These are phyloP conservation scores for Wickerhamomyces chaumierensis DNA, from an alignment of 805 yeast species.

Conservation along the genomic window DNA sequence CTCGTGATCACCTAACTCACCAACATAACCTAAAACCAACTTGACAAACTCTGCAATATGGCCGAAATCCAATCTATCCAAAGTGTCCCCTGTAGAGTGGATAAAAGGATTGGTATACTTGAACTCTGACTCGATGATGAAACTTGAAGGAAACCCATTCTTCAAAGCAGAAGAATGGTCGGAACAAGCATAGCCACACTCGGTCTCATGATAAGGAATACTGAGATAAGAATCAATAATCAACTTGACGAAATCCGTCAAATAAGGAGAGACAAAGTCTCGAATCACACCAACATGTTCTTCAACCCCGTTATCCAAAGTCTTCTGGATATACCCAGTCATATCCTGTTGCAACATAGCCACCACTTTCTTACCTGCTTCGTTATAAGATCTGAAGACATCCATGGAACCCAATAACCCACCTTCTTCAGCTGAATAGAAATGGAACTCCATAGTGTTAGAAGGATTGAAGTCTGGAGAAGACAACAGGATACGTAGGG, in stretches of 20 bases:
- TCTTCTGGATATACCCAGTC: slow-evolving; percentile 25
- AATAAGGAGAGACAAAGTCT: slow-evolving; percentile 15
- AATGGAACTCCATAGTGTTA: slow-evolving; percentile 84
- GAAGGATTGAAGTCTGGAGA: slow-evolving; percentile 33
- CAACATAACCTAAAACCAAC: slow-evolving; percentile 59
- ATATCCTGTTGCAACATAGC: slow-evolving; percentile 93
- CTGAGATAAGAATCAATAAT: slow-evolving; percentile 51
- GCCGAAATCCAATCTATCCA: slow-evolving; percentile 66
- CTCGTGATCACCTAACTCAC: slow-evolving; percentile 48
- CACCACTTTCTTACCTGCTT: slow-evolving; percentile 38
- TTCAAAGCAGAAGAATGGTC: slow-evolving; percentile 84
- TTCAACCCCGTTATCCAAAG: slow-evolving; percentile 29
- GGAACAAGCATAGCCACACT: slow-evolving; percentile 88
- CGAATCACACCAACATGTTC: slow-evolving; percentile 65
- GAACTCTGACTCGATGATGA: slow-evolving; percentile 70
- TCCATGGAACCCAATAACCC: slow-evolving; percentile 82
- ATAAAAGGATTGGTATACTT: slow-evolving; percentile 54
- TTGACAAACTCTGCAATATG: slow-evolving; percentile 78
- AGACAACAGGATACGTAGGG: slow-evolving; percentile 49
- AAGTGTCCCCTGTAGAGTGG: slow-evolving; percentile 70
- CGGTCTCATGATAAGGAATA: slow-evolving; percentile 63
- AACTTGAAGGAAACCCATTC: slow-evolving; percentile 76
- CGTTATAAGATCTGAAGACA: slow-evolving; percentile 47
- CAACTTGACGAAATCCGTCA: slow-evolving; percentile 31
- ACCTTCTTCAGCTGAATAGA: slow-evolving; percentile 92